A percentile compares a stretch with the other conserved stretches of the same genome.
phyloP scores from a whole-genome alignment of 805 yeast species.

The Kurtzmaniella fragi region DNA sequence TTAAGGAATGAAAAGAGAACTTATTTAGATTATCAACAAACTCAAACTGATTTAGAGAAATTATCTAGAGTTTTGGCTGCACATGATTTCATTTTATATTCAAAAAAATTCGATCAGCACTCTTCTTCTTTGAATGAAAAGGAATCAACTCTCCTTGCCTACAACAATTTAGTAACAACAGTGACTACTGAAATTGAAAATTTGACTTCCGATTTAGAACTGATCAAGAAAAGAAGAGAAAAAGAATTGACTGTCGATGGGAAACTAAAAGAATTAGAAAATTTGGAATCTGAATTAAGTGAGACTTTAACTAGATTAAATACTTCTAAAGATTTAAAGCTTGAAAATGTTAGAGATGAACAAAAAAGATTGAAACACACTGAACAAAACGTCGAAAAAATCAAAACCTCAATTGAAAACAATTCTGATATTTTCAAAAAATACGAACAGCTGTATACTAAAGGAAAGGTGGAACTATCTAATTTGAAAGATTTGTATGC shows the following conservation, averaged over 20 bases:
- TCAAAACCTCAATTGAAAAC: slow-evolving; percentile 26
- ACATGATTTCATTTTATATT: slow-evolving; percentile 53
- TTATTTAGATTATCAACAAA: slow-evolving; percentile 81
- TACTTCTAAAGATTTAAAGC: slow-evolving; percentile 57
- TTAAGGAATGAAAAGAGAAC: slow-evolving; percentile 76
- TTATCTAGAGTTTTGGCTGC: slow-evolving; percentile 71
- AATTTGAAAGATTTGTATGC: slow-evolving; percentile 42
- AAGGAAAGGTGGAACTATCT: slow-evolving; percentile 39
- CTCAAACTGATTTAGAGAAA: slow-evolving; percentile 75
- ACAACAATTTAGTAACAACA: slow-evolving; percentile 41
- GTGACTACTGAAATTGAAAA: slow-evolving; percentile 51
- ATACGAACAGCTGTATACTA: slow-evolving; percentile 42
- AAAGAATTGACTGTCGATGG: slow-evolving; percentile 59
- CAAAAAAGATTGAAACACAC: slow-evolving; percentile 26
- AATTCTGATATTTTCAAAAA: slow-evolving; percentile 32
- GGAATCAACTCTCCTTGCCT: slow-evolving; percentile 33
- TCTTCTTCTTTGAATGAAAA: slow-evolving; percentile 39
- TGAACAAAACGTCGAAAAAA: slow-evolving; percentile 25
- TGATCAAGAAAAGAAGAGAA: slow-evolving; percentile 48
- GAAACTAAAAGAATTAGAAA: slow-evolving; percentile 54
- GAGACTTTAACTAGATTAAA: slow-evolving; percentile 63
- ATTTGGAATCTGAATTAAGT: slow-evolving; percentile 47
- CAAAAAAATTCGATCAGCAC: slow-evolving; percentile 38
- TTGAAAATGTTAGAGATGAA: slow-evolving; percentile 57
- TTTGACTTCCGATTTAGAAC: slow-evolving; percentile 57